Evolutionary conservation across 805 yeast genomes (phyloP), one percentile per base, ranked within the genome.

Genomic region (Candida hungchunana): DNA sequence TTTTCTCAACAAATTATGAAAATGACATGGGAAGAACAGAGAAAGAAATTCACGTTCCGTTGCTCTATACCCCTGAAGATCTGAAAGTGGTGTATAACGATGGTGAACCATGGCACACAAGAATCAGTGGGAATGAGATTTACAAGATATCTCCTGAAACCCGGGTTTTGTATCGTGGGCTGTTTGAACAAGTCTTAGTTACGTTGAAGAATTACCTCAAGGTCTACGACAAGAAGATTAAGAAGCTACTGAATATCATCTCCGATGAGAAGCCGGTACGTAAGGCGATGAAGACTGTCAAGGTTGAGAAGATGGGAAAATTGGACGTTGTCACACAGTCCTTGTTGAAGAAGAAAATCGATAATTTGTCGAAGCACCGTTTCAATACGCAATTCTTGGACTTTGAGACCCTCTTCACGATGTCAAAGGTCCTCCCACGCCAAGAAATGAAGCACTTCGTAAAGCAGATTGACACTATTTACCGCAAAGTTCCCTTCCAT

Each of bases 91-190:
- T 4, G 7, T n/a, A 15, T 4, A 32, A 9, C 12, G 21, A 25
- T 20, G 36, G 36, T 5, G 21, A 22, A 7, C 36, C 32, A 5
- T 37, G 37, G 41, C 22, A 29, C 21, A 13, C 26, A 4, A 12
- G 20, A 2, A 21, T 37, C 23, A 37, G 41, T 26, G 41, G 34
- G 2, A 33, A 37, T 15, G 41, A 37, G 34, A 25, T 23, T 9
- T 37, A 33, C 18, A 24, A 21, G 9, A 18, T 33, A 9, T 14
- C 31, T 3, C 25, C 18, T 14, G 41, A 33, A 26, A 30, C 37
- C 14, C 29, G n/a, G 18, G 12, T 10, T 13, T 12, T 15, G 3
- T 37, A 18, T 17, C 14, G 16, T 14, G 17, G 15, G 3, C 36
- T 29, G 36, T 33, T 13, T 33, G 34, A 25, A 8, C 30, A 29